Evolutionary conservation across 2,329 filamentous ascomycete species (phyloP).

Genomic region (Fusarium begoniae): DNA sequence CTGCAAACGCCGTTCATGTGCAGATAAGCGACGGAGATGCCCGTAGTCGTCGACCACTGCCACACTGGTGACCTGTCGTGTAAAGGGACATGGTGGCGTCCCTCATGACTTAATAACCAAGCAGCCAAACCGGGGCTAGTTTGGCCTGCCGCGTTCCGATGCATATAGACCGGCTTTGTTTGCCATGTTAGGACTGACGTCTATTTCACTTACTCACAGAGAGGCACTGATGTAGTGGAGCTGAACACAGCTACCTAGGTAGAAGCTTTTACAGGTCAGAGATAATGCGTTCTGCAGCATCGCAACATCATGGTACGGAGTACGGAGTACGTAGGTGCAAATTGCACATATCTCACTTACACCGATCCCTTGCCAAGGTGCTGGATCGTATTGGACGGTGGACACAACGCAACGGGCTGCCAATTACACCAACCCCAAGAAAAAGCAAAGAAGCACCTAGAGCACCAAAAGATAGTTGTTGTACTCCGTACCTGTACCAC

Average conservation of each 20-base stretch:
- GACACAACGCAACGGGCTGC: constrained; percentile 4
- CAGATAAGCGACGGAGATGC: constrained; percentile 44
- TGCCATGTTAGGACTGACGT: constrained; percentile 17
- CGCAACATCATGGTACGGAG: neutral
- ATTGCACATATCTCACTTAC: constrained; percentile 1
- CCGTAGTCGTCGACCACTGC: neutral
- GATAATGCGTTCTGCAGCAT: neutral
- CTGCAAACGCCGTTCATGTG: constrained; percentile 25
- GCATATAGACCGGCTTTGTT: neutral
- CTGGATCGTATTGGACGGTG: neutral
- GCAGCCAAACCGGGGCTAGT: neutral
- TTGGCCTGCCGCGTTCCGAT: constrained; percentile 14
- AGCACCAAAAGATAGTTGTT: neutral
- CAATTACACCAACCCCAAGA: constrained; percentile 9
- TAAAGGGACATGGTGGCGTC: constrained; percentile 27
- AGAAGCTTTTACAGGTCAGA: neutral
- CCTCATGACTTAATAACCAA: constrained; percentile 10
- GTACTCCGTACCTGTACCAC: neutral
- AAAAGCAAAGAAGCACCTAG: constrained; percentile 26
- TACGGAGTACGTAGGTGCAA: neutral
- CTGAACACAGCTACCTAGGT: neutral
- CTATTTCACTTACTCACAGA: neutral
- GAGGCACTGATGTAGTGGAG: neutral
- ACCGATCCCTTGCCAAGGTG: constrained; percentile 1
- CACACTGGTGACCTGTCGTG: constrained; percentile 21